phyloP scores from a whole-genome alignment of 1,284 basidiomycete genomes.

The Stereum hirsutum region DNA sequence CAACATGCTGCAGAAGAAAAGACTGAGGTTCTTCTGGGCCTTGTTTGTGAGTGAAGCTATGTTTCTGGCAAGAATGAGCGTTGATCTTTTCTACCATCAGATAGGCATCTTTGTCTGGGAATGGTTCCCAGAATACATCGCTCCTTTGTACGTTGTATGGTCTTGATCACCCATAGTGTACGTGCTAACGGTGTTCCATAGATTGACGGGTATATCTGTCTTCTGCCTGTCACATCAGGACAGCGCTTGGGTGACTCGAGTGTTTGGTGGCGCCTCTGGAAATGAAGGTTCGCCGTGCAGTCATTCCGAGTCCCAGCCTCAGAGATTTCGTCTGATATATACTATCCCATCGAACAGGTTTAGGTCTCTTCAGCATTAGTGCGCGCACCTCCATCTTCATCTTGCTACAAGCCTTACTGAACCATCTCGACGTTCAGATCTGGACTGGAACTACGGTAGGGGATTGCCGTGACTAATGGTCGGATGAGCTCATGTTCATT shows the following conservation, averaged over 20 bases:
- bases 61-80: too few species aligned
- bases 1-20: constrained; percentile 46
- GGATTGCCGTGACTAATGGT: background rate
- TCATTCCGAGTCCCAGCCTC: too few species aligned
- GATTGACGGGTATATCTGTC: constrained; percentile 42
- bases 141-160: constrained; percentile 4
- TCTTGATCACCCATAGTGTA: constrained; percentile 6
- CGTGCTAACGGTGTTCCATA: constrained; percentile 13
- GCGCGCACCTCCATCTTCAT: too few species aligned
- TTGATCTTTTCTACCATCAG: constrained; percentile 19
- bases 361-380: too few species aligned
- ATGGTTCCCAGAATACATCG: constrained; percentile 32
- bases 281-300: constrained; percentile 24
- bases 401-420: too few species aligned
- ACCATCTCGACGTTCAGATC: too few species aligned
- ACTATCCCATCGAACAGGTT: too few species aligned
- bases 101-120: constrained; percentile 21
- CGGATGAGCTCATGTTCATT: background rate
- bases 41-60: constrained; percentile 40
- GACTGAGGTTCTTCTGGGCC: constrained; percentile 49
- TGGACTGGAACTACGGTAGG: constrained; percentile 59
- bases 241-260: constrained; percentile 45
- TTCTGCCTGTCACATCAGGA: constrained; percentile 47
- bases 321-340: too few species aligned
- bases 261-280: constrained; percentile 41